Base-by-base conservation (phyloP, 768 basidiomycete genomes). In the Heimioporus sp. region DNA sequence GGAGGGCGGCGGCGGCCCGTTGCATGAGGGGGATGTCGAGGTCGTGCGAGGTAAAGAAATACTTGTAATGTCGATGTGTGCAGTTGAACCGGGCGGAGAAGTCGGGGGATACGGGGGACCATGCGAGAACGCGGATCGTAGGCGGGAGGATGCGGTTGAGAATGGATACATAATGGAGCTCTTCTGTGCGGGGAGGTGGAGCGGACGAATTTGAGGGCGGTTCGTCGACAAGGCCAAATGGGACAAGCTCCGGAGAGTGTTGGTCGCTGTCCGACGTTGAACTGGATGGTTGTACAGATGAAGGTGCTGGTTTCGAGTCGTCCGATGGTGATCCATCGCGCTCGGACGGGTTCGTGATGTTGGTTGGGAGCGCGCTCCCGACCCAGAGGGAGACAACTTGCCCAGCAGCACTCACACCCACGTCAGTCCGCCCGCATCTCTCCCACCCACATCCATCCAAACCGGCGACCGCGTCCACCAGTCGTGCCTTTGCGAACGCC, bases 301-400 rank as follows among this genome's bases (percentile, higher is more conserved):
- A 11, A 15, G 12, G 24, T 19, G 34, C 8, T 3, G 10, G 56
- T 24, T 2, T 24, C 21, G 21, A 24, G 21, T 24, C 24, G 49
- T 51, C 68, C 51, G n/a, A 13, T 7, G 54, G 11, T 19, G 63
- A n/a, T 44, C 41, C 42, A 4, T 49, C 43, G 9, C 41, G 19
- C 7, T 52, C 49, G 4, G 52, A 0, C 8, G 41, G 37, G 2
- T n/a, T 16, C 10, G 52, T 21, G 20, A 13, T 21, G 49, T 45
- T 16, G 43, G 51, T 49, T 8, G 62, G 71, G 40, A 85, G 67
- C 10, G 81, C 80, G 67, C 92, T 93, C 52, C 94, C 75, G 12
- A 97, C 85, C 87, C 91, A 94, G 9, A 99, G 76, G 45, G 89
- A 92, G 45, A 98, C 78, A 20, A 98, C 94, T 67, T 98, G 96